Base-by-base conservation (phyloP, 129 eudicot species). In the Heracleum sosnowskyi region DNA sequence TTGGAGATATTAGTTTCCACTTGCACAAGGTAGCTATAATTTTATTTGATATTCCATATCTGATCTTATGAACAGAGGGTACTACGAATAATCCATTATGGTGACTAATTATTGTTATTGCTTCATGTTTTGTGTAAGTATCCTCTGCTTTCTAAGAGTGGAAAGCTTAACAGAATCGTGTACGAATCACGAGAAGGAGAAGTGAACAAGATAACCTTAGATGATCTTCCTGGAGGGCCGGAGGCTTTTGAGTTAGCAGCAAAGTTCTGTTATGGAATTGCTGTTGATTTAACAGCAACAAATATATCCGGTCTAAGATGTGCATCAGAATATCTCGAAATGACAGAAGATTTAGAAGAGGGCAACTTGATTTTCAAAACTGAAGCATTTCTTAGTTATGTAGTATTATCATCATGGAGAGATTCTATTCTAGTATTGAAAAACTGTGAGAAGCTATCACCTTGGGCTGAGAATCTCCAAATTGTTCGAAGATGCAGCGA, bases 281-380 rank as follows among this genome's bases (percentile, higher is more conserved):
- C 88, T 17, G 86, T 94, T 53, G 96, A 94, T 79, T 83, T 91
- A 36, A 89, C 93, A 11, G 96, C 98, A 28, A 75, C 85, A 11
- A 83, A 85, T 77, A 89, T 94, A 76, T 84, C 98, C 1, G 93
- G 92, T 72, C 88, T 94, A 8, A 84, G 98, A 24, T 89, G 97
- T 72, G 93, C 98, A 4, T 97, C 97, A 11, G 98, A 94, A 57
- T 94, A 88, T 75, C 90, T 94, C 3, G 98, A 89, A 75, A 94
- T 94, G 98, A 94, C 98, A 3, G 98, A 94, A 84, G 98, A 94
- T 22, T 85, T 91, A 20, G 98, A 94, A 86, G 98, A 94, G 86
- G 98, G 92, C 42, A 94, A 94, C 66, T 90, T 94, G 44, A 90
- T 94, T 20, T 88, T 87, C 84, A 94, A 94, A 76, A 91, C 98